Evolutionary conservation across 371 early-diverging fungal genomes (phyloP).

Genomic region (Catenaria anguillulae): DNA sequence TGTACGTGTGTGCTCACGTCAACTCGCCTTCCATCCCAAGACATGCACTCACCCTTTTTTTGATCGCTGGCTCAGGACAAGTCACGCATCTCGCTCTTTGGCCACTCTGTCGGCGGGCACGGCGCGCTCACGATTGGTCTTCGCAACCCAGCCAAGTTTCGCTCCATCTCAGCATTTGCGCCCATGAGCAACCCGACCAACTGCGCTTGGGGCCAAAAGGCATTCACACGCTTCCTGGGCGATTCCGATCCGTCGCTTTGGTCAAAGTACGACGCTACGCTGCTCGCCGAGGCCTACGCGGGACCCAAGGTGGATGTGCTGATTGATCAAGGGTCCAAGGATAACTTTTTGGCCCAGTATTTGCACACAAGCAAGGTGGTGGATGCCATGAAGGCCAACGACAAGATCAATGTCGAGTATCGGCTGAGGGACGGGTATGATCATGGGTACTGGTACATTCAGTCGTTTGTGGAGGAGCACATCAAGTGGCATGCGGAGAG

Average conservation of each 20-base stretch:
- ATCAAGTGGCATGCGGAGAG: constrained; percentile 51
- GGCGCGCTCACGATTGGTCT: constrained; percentile 63
- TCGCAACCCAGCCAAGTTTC: constrained; percentile 49
- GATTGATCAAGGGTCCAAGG: constrained; percentile 40
- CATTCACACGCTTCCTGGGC: constrained; percentile 61
- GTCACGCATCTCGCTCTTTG: constrained; percentile 48
- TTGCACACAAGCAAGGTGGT: constrained; percentile 43
- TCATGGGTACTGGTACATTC: constrained; percentile 70
- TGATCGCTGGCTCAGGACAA: too few relatives aligned
- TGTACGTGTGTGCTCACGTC: constrained; percentile 21
- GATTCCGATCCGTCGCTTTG: constrained; percentile 25
- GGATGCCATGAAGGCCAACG: constrained; percentile 24
- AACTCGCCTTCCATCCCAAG: too few relatives aligned
- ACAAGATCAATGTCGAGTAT: constrained; percentile 23
- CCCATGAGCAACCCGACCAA: constrained; percentile 58
- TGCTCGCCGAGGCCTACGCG: constrained; percentile 31
- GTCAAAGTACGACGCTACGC: constrained; percentile 57
- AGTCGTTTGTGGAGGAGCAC: constrained; percentile 61
- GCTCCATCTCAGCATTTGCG: constrained; percentile 65
- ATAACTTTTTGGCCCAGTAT: constrained; percentile 47
- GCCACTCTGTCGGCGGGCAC: constrained; percentile 87
- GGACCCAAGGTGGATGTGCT: constrained; percentile 20
- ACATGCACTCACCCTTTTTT: too few relatives aligned
- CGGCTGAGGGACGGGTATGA: constrained; percentile 69
- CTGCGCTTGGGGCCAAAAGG: constrained; percentile 63